Evolutionary conservation across 2,329 filamentous ascomycete species (phyloP), one percentile per base, ranked within the genome.

Genomic region (Alternaria rosae): DNA sequence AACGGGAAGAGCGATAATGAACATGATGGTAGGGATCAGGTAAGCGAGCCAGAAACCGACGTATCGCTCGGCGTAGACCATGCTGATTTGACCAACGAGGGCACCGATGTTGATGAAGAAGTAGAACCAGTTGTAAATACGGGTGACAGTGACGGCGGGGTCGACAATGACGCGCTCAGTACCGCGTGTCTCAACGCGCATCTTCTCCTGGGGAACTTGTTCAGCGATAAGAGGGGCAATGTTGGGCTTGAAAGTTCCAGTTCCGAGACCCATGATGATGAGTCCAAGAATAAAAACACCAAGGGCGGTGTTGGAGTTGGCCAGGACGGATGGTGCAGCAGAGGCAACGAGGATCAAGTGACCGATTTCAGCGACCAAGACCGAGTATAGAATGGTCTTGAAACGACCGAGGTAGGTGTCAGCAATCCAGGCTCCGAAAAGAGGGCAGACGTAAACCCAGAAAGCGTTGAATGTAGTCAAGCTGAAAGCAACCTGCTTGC

Each of bases 31-130:
- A 6, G 91, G 90, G 13, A 92, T 84, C 17, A 91, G 79, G 80
- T 85, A 93, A 1, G 91, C 85, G 13, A 92, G 83, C 86, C 88
- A 93, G 83, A 92, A 93, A 13, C 91, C 91, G 44, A 92, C 86
- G 54, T 80, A 79, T 44, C 76, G 71, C 57, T 81, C 78, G 11
- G 77, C 76, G 58, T 79, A 80, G 6, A 75, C 76, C 78, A 80
- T 80, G 48, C 63, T 63, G 28, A 81, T 64, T 67, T 80, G 77
- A 52, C 76, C 76, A 13, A 75, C 65, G 38, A 79, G 56, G 11
- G 76, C 75, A 52, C 78, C 78, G 43, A 79, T 70, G 68, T 79
- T 80, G 69, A 80, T 79, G 62, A 77, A 78, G 25, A 76, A 64
- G 57, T 78, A 80, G 69, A 79, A 79, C 65, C 70, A 80, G 88